Evolutionary conservation across 2,329 filamentous ascomycete species (phyloP).

Genomic region (Aspergillus fijiensis): DNA sequence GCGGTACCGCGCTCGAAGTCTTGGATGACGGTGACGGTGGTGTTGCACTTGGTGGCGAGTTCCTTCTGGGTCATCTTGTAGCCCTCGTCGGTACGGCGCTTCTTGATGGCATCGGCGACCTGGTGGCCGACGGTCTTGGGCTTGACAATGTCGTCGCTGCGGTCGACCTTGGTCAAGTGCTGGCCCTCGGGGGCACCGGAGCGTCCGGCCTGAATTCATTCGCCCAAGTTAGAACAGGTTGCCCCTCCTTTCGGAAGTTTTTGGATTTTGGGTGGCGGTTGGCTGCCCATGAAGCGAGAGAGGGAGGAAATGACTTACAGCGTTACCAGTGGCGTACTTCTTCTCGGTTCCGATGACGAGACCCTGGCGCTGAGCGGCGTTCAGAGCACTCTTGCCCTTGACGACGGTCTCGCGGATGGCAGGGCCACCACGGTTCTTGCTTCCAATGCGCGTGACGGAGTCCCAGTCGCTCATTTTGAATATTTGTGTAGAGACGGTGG

Average conservation of each 20-base stretch:
- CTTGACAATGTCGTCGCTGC: slow-evolving; percentile 95
- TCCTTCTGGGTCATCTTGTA: slow-evolving; percentile 97
- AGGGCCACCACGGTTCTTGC: slow-evolving; percentile 69
- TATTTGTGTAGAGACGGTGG: neutral
- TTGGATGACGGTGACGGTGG: slow-evolving; percentile 73
- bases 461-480: slow-evolving; percentile 78
- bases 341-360: slow-evolving; percentile 82
- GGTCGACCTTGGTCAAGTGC: slow-evolving; percentile 96
- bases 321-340: slow-evolving; percentile 77
- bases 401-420: slow-evolving; percentile 80
- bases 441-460: slow-evolving; percentile 86
- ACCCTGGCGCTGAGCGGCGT: slow-evolving; percentile 83
- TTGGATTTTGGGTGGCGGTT: neutral
- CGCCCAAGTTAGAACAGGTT: slow-evolving; percentile 14
- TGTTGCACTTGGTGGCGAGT: slow-evolving; percentile 84
- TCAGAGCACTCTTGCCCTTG: slow-evolving; percentile 78
- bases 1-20: slow-evolving; percentile 82
- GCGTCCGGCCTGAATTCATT: slow-evolving; percentile 41
- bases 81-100: slow-evolving; percentile 74
- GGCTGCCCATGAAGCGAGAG: neutral
- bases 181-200: slow-evolving; percentile 71
- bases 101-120: slow-evolving; percentile 79
- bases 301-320: slow-evolving; percentile 57
- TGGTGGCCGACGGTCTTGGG: slow-evolving; percentile 82
- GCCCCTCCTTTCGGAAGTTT: neutral